phyloP scores from a whole-genome alignment of 148 eudicot species.

The Rheum nobile region DNA sequence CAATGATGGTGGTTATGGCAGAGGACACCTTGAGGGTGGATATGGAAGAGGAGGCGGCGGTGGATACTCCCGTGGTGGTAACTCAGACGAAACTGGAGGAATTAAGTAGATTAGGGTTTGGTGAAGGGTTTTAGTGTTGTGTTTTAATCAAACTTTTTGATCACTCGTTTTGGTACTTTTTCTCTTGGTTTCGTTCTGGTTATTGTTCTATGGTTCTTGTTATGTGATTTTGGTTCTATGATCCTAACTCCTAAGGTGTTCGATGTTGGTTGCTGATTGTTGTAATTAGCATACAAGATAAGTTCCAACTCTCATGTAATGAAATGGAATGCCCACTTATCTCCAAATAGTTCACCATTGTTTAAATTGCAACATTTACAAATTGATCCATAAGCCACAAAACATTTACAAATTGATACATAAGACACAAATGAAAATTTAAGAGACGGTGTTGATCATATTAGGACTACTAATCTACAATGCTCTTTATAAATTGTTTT shows the following conservation, averaged over 20 bases:
- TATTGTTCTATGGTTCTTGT: neutral
- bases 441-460: too few relatives aligned
- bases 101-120: neutral
- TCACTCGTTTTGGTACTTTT: neutral
- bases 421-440: too few relatives aligned
- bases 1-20: neutral
- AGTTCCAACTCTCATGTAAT: neutral
- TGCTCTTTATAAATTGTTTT: too few relatives aligned
- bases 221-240: neutral
- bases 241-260: neutral
- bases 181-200: neutral
- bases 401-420: too few relatives aligned
- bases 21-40: constrained; percentile 4
- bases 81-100: constrained; percentile 10
- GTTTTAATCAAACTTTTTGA: neutral
- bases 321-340: neutral
- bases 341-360: neutral
- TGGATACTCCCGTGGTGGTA: neutral
- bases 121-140: neutral
- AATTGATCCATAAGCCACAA: too few relatives aligned
- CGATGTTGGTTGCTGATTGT: neutral
- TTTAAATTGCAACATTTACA: too few relatives aligned
- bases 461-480: too few relatives aligned
- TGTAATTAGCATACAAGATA: neutral
- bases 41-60: constrained; percentile 2